These are phyloP conservation scores for Calonectria henricotiae DNA, from an alignment of 2,329 filamentous ascomycete genomes.

Conservation along the genomic window DNA sequence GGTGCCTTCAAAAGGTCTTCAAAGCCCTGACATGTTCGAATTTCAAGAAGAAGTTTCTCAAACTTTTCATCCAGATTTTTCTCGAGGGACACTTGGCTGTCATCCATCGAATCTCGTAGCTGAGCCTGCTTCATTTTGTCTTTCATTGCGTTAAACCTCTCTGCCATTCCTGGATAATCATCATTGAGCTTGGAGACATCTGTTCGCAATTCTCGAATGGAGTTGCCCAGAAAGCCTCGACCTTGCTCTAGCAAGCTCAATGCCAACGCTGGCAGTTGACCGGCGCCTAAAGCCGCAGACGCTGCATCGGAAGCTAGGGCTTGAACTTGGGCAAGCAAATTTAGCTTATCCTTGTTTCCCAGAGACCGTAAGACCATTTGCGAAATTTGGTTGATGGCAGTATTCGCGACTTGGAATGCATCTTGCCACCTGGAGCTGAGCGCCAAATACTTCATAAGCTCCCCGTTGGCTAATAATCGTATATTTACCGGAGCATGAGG, in stretches of 20 bases:
- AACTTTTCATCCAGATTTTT: background rate
- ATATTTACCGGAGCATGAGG: background rate
- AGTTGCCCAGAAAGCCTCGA: background rate
- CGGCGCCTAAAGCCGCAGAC: background rate
- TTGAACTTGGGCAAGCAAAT: background rate
- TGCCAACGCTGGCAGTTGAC: background rate
- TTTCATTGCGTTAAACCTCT: background rate
- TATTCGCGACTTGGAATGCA: background rate
- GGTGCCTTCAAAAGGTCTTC: background rate
- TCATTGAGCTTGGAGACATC: background rate
- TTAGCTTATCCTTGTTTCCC: background rate
- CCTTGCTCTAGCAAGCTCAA: background rate
- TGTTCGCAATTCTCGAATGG: background rate
- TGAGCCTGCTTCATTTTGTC: background rate
- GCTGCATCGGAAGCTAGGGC: background rate
- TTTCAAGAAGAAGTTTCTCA: background rate
- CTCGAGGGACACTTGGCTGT: background rate
- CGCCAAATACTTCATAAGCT: background rate
- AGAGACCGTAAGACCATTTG: background rate
- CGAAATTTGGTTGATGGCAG: background rate
- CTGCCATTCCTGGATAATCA: background rate
- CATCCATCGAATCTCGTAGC: background rate
- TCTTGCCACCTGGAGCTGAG: background rate
- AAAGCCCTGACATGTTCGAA: background rate
- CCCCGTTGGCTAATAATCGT: background rate